Evolutionary conservation across 2,329 filamentous ascomycete species (phyloP), one percentile per base, ranked within the genome.

Genomic region (Aspergillus uvarum): DNA sequence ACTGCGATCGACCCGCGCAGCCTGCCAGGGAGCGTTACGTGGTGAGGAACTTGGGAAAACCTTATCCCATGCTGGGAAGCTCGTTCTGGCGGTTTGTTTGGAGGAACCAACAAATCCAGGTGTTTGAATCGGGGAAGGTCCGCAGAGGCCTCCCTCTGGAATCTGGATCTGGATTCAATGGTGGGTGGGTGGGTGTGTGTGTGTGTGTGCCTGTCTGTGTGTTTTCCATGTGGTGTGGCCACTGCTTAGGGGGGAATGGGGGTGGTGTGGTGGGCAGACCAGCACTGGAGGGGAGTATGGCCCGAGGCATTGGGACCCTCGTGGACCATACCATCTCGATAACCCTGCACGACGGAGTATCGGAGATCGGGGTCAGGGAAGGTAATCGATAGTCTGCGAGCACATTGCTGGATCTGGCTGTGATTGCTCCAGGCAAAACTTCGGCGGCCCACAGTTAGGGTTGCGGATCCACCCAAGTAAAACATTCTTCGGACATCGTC

Each of bases 401-500:
- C 5, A 10, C 4, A 8, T 19, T 24, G 32, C 21, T 42, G n/a
- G n/a, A 21, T n/a, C 4, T 11, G 26, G 21, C 44, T n/a, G 38
- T 55, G 26, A 55, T 55, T 55, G 44, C 44, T 19, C n/a, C 5
- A 35, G 42, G 53, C n/a, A 31, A 14, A 47, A 31, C 26, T 29
- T 55, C 42, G 53, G 53, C 53, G 53, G 16, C 26, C 42, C 38
- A 21, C 53, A 44, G 24, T 55, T 35, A 55, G 44, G 53, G 29
- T 22, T 48, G 26, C 2, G 14, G 22, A 14, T 50, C 48, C 48
- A 50, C 48, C 48, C 7, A n/a, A 1, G 22, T 50, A 12, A 50
- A n/a, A 50, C 48, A 29, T n/a, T 26, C 26, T 19, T 55, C 53
- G 53, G 53, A n/a, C 53, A 48, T 55, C 26, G 42, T 55, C 53